Evolutionary conservation across 352 stramenopile species (phyloP), one percentile per base, ranked within the genome.

Genomic region (Plasmopara muralis): DNA sequence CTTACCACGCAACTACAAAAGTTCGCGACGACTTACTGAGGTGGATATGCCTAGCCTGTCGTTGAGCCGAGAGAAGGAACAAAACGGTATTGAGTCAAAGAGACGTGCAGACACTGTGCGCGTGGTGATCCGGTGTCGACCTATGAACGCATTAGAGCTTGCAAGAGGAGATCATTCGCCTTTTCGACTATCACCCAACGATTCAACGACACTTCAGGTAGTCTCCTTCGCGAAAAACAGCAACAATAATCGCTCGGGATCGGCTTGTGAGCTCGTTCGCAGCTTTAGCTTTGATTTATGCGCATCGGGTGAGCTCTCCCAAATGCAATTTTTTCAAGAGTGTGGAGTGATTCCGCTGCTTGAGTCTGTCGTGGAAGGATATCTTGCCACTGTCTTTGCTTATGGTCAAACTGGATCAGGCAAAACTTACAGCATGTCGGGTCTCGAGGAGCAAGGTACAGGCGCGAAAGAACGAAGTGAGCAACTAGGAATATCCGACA

Each of bases 401-500:
- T 87, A 87, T 35, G 76, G 76, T 5, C 76, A 87, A 43, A 85
- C 76, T 4, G 76, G 76, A 0, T 87, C 76, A 1, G 76, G 76
- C 4, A 87, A 87, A 56, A 84, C 77, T 0, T 91, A 86, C 49
- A 89, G 72, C 46, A 89, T 91, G 81, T 89, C 76, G 9, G 81
- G 81, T 9, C 71, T 85, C 10, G 77, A 89, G 18, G 76, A 91
- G 54, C 61, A 83, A 7, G 51, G 88, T 8, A 59, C 64, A n/a
- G 48, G 53, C 3, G 41, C 48, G 4, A 18, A 25, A 4, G 45
- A 44, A 7, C 54, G 54, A 46, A 47, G 69, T 53, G 50, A 70
- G 52, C 43, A 55, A 31, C 4, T 44, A 50, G 31, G 38, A 37
- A 14, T 16, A 18, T 20, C 44, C 7, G 42, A 20, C 14, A 56